phyloP scores from a whole-genome alignment of 768 basidiomycete species.

The Naganishia vishniacii region DNA sequence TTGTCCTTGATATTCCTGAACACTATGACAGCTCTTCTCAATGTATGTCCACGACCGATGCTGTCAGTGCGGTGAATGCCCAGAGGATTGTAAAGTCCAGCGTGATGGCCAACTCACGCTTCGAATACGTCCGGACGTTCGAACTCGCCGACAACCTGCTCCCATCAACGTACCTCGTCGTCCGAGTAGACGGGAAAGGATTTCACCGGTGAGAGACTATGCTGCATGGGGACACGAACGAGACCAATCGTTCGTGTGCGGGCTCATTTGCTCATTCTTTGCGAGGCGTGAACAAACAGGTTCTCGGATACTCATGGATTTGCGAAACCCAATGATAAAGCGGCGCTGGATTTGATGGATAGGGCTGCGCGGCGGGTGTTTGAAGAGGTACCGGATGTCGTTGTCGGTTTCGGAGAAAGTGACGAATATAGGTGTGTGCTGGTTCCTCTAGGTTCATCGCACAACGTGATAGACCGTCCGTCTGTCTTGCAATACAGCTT shows the following conservation, averaged over 20 bases:
- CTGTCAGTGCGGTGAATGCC: too few relatives aligned
- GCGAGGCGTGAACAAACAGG: too few relatives aligned
- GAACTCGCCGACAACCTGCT: slow-evolving; percentile 82
- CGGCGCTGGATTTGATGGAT: slow-evolving; percentile 87
- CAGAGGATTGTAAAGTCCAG: not conserved
- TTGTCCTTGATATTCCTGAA: not conserved
- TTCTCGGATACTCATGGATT: slow-evolving; percentile 81
- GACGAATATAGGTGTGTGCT: slow-evolving; percentile 82
- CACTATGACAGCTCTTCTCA: too few relatives aligned
- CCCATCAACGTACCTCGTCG: slow-evolving; percentile 74
- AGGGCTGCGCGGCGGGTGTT: slow-evolving; percentile 74
- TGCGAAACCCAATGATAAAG: slow-evolving; percentile 81
- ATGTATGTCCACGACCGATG: too few relatives aligned
- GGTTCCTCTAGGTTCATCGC: too few relatives aligned
- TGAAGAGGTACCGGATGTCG: slow-evolving; percentile 73
- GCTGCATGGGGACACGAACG: too few relatives aligned
- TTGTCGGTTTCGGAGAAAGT: slow-evolving; percentile 88
- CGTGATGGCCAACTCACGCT: slow-evolving; percentile 85
- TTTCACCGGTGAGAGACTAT: slow-evolving; percentile 91
- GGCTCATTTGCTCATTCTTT: too few relatives aligned
- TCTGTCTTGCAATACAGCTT: slow-evolving; percentile 57
- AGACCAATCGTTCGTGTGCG: too few relatives aligned
- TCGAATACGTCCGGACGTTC: slow-evolving; percentile 80
- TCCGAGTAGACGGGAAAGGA: slow-evolving; percentile 84
- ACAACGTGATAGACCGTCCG: too few relatives aligned